These are phyloP conservation scores for Spirogloea muscicola DNA, from an alignment of 139 green algal genomes.

Conservation along the genomic window DNA sequence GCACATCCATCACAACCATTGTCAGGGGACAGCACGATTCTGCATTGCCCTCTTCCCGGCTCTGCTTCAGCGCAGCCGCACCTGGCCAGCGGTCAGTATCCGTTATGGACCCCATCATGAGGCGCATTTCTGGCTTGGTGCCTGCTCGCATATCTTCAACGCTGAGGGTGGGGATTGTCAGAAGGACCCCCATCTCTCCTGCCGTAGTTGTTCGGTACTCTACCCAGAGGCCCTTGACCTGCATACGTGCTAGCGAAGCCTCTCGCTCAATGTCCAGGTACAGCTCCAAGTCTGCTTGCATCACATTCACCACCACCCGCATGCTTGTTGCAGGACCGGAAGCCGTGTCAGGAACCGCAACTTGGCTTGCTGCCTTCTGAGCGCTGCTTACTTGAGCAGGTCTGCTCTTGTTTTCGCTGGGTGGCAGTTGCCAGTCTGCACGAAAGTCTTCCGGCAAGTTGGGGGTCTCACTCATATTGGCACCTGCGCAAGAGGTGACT, in stretches of 20 bases:
- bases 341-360: too few species aligned
- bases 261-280: conserved; percentile 19
- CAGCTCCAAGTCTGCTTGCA: conserved; percentile 36
- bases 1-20: conserved; percentile 42
- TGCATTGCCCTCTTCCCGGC: not conserved
- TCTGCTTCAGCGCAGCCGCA: not conserved
- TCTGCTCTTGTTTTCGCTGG: too few species aligned
- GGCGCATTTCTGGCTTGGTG: conserved; percentile 32
- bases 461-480: conserved; percentile 63
- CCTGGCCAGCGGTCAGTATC: not conserved
- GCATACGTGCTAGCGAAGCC: conserved; percentile 19
- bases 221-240: conserved; percentile 38
- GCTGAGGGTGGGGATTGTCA: conserved; percentile 25
- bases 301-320: conserved; percentile 28
- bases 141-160: conserved; percentile 25
- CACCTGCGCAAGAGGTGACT: conserved; percentile 61
- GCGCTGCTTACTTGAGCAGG: too few species aligned
- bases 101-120: conserved; percentile 30
- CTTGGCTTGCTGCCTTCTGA: too few species aligned
- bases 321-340: too few species aligned
- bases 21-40: conserved; percentile 1
- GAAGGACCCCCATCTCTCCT: conserved; percentile 24
- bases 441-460: conserved; percentile 29
- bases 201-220: conserved; percentile 21
- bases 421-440: too few species aligned